Evolutionary conservation across 768 basidiomycete species (phyloP).

Genomic region (Royoungia palumana): DNA sequence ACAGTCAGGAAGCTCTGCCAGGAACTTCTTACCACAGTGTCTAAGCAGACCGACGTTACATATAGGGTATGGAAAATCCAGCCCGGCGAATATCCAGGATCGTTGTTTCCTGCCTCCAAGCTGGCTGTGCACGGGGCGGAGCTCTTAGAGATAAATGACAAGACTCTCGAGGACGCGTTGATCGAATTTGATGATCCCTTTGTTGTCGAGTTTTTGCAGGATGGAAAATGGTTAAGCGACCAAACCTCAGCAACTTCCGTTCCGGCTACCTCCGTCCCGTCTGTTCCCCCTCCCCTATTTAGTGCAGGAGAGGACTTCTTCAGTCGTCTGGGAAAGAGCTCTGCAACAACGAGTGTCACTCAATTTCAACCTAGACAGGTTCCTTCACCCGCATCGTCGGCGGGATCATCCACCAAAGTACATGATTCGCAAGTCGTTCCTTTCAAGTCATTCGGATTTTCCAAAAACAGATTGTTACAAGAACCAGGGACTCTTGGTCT

Average conservation of each 20-base stretch:
- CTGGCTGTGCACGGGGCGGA: slow-evolving; percentile 33
- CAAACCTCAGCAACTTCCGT: slow-evolving; percentile 4
- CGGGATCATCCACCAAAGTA: slow-evolving; percentile 20
- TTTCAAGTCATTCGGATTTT: slow-evolving; percentile 33
- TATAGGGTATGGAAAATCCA: slow-evolving; percentile 67
- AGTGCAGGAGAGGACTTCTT: slow-evolving; percentile 53
- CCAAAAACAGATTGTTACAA: slow-evolving; percentile 37
- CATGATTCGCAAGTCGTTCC: slow-evolving; percentile 26
- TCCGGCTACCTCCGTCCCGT: slow-evolving; percentile 8
- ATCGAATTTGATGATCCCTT: slow-evolving; percentile 65
- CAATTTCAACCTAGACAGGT: slow-evolving; percentile 24
- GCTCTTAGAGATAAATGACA: slow-evolving; percentile 42
- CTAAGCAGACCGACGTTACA: slow-evolving; percentile 31
- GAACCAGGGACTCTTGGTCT: slow-evolving; percentile 84
- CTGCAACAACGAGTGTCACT: slow-evolving; percentile 22
- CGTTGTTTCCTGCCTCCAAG: slow-evolving; percentile 26
- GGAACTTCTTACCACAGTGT: slow-evolving; percentile 39
- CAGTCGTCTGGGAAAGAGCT: slow-evolving; percentile 35
- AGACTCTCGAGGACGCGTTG: slow-evolving; percentile 55
- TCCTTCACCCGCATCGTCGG: slow-evolving; percentile 20
- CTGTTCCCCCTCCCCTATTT: slow-evolving; percentile 50
- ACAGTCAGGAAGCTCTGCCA: slow-evolving; percentile 43
- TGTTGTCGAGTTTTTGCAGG: slow-evolving; percentile 67
- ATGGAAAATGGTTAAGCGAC: slow-evolving; percentile 59
- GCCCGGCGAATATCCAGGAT: slow-evolving; percentile 32